Conservation (phyloP, 2,329 filamentous ascomycete genomes). For the Xylariaceae sp. region DNA sequence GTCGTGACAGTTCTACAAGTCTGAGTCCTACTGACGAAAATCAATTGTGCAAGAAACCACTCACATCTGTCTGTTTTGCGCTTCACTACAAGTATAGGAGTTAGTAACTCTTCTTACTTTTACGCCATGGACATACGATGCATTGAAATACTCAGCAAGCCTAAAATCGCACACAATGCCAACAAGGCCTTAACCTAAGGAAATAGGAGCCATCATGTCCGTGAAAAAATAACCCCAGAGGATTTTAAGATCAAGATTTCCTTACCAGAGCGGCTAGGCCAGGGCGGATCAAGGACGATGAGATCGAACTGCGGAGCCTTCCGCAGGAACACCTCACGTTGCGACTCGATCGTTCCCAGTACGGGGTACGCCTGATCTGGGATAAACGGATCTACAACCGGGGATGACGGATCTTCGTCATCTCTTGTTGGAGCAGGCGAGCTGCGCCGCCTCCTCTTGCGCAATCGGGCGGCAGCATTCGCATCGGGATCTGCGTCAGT, state of each 20-base stretch:
- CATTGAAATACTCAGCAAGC: neutral
- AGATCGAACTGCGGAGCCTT: constrained; percentile 56
- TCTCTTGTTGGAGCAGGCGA: neutral
- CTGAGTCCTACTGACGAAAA: neutral
- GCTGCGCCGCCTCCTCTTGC: constrained; percentile 15
- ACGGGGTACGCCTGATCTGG: constrained; percentile 44
- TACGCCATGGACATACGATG: neutral
- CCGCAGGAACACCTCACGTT: constrained; percentile 37
- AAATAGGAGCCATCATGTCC: neutral
- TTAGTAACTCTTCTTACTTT: neutral
- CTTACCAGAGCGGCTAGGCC: constrained; percentile 64
- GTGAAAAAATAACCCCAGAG: neutral
- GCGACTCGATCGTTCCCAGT: constrained; percentile 43
- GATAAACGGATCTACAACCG: constrained; percentile 27
- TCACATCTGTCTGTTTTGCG: constrained; percentile 49
- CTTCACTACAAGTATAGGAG: constrained; percentile 38
- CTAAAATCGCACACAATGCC: neutral
- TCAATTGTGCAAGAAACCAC: neutral
- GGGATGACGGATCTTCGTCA: neutral
- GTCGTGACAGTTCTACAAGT: neutral
- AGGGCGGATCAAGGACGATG: constrained; percentile 70
- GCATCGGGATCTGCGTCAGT: neutral
- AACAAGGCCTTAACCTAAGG: too few relatives aligned
- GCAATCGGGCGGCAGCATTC: constrained; percentile 11
- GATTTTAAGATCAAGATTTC: neutral